Base-by-base conservation (phyloP, 148 eudicot genomes). In the Rhododendron kiyosumense region DNA sequence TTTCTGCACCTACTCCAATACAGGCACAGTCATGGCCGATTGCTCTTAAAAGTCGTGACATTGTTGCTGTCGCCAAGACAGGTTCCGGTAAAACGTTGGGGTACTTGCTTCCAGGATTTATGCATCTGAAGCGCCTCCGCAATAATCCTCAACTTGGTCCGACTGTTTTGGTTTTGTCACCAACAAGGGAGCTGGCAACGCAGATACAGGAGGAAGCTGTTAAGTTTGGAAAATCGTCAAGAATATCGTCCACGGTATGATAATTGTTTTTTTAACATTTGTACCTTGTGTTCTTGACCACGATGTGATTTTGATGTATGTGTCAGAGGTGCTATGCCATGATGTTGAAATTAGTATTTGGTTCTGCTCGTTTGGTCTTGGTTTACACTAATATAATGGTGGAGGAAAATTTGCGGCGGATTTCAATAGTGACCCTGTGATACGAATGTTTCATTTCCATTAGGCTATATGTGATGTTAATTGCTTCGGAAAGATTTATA, bases 81-180 rank as follows among this genome's bases (percentile, higher is more conserved):
- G 98, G 98, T 32, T 95, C 98, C n/a, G 98, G 98, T 57, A 95
- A 95, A 89, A 95, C 98, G n/a, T 90, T 95, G 88, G 98, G 98
- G 22, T 95, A 94, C 85, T 88, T 95, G 84, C 86, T 97, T 86
- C 99, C 99, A 85, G 94, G 96, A 22, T 97, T 95, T 88, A 82
- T 89, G 28, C 98, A 93, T 91, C 91, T 97, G 49, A 95, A 91
- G 89, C 93, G 89, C 63, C 46, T 76, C 65, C 90, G 87, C 24
- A 97, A 93, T 69, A 93, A 92, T 89, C 87, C 98, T 9, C 93
- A 89, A 82, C 75, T 93, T 88, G 98, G 99, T 24, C 99, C 99
- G 26, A 94, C 96, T 67, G 94, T 97, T 86, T 87, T 97, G 91
- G 98, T 97, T 17, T 79, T 97, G 83, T 93, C 99, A 52, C 99